Conservation (phyloP, 2,329 filamentous ascomycete genomes). For the Botrytis pseudocinerea region DNA sequence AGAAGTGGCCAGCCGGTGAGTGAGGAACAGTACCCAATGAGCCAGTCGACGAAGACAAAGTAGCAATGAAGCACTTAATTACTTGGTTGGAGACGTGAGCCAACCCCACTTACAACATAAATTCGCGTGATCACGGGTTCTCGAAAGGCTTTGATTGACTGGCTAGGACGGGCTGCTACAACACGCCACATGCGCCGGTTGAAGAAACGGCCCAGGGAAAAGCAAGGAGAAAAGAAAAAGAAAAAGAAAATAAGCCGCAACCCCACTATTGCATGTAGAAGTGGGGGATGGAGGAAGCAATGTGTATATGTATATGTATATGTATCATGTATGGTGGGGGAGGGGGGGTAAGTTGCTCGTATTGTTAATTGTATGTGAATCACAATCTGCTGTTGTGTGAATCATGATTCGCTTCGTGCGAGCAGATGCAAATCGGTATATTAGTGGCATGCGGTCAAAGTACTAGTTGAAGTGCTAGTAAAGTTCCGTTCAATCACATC, state of each 20-base stretch:
- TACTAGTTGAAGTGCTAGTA: neutral
- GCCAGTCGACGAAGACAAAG: neutral
- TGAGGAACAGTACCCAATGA: neutral
- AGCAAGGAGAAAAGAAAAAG: neutral
- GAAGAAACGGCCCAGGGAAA: neutral
- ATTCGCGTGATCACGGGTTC: constrained; percentile 9
- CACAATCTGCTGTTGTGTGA: neutral
- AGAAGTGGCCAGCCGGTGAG: neutral
- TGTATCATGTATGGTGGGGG: neutral
- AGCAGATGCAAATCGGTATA: neutral
- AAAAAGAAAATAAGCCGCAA: neutral
- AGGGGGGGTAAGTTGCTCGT: neutral
- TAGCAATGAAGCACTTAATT: neutral
- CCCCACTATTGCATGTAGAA: constrained; percentile 2
- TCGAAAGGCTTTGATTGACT: neutral
- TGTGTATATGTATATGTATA: neutral
- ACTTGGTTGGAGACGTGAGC: constrained; percentile 4
- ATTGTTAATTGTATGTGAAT: neutral
- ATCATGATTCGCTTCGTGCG: neutral
- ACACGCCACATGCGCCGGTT: constrained; percentile 7
- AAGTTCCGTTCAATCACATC: neutral
- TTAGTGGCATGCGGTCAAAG: neutral
- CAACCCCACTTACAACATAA: neutral
- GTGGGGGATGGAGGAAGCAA: neutral
- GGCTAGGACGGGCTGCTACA: neutral